Evolutionary conservation across 2,329 filamentous ascomycete genomes (phyloP), one percentile per base, ranked within the genome.

Genomic region (Fusarium scirpi): DNA sequence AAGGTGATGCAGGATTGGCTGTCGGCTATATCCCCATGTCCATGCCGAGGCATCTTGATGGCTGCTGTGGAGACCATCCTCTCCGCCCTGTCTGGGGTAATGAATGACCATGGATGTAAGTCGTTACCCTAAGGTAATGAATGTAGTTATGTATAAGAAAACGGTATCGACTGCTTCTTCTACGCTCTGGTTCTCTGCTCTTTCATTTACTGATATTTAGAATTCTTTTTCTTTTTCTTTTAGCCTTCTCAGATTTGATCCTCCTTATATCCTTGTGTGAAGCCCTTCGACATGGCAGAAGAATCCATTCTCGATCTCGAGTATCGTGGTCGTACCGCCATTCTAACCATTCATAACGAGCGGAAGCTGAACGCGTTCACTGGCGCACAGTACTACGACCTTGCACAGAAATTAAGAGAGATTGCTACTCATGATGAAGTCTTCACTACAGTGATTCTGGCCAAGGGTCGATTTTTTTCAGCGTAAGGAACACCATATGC

Each of bases 331-430:
- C 81, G 81, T 69, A 76, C 82, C 18, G 82, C 95, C 76, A 89
- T 94, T 77, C 90, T 99, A 80, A 97, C 93, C 20, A 90, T 99
- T 78, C 91, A 94, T 81, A 91, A 93, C 54, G 88, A 91, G 58
- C 88, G 90, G 78, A 98, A 98, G 83, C 92, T 98, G 80, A 97
- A 97, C 80, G 94, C 95, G 32, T 83, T 98, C 54, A 87, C 83
- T 64, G 85, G 87, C 75, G 83, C 87, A 66, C 86, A 90, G 54
- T 98, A 98, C 84, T 97, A 92, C 79, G 86, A 90, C 30, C 86
- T 98, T 44, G 89, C 92, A 3, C 86, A 88, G 73, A 86, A 89
- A 51, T 82, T 99, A 78, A 88, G 91, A 62, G 91, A 97, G 78
- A 85, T 98, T 51, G 94, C 94, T 18, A 85, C 84, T 11, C 90